Base-by-base conservation (phyloP, 768 basidiomycete genomes). In the Tulasnella sp. region DNA sequence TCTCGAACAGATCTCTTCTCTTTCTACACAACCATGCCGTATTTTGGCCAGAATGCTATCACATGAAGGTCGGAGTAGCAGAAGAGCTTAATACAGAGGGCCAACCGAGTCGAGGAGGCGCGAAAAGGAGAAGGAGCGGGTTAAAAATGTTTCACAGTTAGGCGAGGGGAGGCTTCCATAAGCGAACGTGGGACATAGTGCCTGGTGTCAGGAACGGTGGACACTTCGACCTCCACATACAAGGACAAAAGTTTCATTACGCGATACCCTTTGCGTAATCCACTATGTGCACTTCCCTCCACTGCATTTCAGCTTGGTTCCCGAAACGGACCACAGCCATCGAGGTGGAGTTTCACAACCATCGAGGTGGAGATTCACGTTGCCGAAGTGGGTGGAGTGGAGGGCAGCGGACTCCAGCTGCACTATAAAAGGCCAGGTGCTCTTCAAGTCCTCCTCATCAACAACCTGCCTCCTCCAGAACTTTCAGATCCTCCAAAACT, bases 81-180 rank as follows among this genome's bases (percentile, higher is more conserved):
- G 0, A 99, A 97, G 83, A 97, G 97, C 38, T 81, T 99, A 42
- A 91, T 95, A 49, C 97, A 99, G 84, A 85, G 90, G 77, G n/a
- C n/a, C n/a, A n/a, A n/a, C n/a, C n/a, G n/a, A n/a, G 83, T 88
- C 87, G 81, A 84, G 86, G 81, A 88, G 84, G 80, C 80, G 83
- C 76, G 89, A 94, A 76, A 81, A 93, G 80, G 91, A 93, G 82
- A 90, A 88, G 79, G 89, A 91, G 83, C 87, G 85, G 77, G 84
- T 84, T 15, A 86, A 85, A 77, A 87, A 89, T 22, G 91, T 98
- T 78, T 91, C 94, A 7, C 85, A 96, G 83, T 85, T 72, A 78
- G 83, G n/a, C n/a, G n/a, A n/a, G n/a, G n/a, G n/a, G n/a, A n/a
- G n/a, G n/a, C n/a, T n/a, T n/a, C n/a, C n/a, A n/a, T n/a, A n/a